Evolutionary conservation across 805 yeast species (phyloP).

Genomic region (Candida alai): DNA sequence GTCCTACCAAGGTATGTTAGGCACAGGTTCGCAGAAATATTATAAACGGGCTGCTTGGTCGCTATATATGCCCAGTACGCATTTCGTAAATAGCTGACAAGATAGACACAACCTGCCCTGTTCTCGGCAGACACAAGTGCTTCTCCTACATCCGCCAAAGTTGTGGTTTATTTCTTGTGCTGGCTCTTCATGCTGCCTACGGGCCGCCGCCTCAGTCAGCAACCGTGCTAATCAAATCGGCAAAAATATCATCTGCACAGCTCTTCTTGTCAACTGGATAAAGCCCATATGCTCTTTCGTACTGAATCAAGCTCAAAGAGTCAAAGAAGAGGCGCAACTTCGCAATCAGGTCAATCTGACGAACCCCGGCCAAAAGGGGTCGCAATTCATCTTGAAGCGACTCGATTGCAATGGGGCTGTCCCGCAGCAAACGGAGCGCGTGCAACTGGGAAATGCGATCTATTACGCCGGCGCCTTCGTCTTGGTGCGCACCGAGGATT

Average conservation of each 20-base stretch:
- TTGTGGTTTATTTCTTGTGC: too few species aligned
- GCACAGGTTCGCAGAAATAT: too few species aligned
- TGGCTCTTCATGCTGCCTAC: too few species aligned
- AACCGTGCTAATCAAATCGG: constrained; percentile 35
- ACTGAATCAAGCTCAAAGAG: constrained; percentile 58
- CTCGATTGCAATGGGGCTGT: constrained; percentile 33
- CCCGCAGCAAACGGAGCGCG: constrained; percentile 29
- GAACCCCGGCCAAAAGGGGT: constrained; percentile 48
- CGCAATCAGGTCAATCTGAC: constrained; percentile 34
- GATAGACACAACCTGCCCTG: too few species aligned
- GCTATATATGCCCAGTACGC: too few species aligned
- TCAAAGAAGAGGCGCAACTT: constrained; percentile 64
- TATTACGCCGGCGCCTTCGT: constrained; percentile 24
- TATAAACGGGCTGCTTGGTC: too few species aligned
- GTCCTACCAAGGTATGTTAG: too few species aligned
- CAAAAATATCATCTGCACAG: constrained; percentile 53
- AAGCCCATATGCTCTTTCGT: constrained; percentile 61
- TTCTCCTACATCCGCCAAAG: too few species aligned
- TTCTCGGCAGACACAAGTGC: too few species aligned
- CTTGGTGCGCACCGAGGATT: constrained; percentile 4
- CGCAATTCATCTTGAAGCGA: constrained; percentile 25
- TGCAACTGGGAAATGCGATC: constrained; percentile 43
- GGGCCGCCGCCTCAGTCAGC: too few species aligned
- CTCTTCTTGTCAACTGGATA: constrained; percentile 25
- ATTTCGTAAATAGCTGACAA: too few species aligned